A percentile compares a stretch with the other conserved stretches of the same genome.
Conservation (phyloP, 805 yeast species). For the Scheffersomyces lignosus region DNA sequence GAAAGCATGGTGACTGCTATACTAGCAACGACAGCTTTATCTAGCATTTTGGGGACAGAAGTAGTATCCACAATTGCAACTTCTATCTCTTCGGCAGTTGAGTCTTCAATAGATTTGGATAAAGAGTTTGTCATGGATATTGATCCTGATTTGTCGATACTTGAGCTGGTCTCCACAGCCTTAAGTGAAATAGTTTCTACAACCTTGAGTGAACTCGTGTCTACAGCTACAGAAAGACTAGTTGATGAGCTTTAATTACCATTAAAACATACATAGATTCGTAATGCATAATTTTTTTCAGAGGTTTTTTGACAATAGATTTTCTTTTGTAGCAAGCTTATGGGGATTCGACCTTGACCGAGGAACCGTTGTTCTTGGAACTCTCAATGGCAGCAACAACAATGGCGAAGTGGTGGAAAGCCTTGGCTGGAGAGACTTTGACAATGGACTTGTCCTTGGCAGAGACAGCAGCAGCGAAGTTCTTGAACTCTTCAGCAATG, state of each 20-base stretch:
- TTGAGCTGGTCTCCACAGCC: no score
- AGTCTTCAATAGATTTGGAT: slow-evolving; percentile 2
- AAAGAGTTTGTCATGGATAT: slow-evolving; percentile 3
- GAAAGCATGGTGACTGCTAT: not conserved
- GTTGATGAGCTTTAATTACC: slow-evolving; percentile 6
- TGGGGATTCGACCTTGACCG: slow-evolving; percentile 45
- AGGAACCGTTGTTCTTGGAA: slow-evolving; percentile 51
- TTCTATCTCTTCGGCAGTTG: not conserved
- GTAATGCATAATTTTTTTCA: not conserved
- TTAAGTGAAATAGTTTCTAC: no score
- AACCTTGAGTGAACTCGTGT: no score
- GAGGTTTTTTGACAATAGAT: not conserved
- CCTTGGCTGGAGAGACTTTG: slow-evolving; percentile 65
- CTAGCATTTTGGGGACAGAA: no score
- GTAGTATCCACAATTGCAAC: no score
- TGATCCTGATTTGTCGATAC: no score
- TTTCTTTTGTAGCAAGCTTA: slow-evolving; percentile 2
- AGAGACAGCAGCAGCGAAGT: slow-evolving; percentile 57
- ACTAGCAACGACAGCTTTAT: no score
- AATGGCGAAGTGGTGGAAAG: slow-evolving; percentile 91
- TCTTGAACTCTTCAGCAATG: slow-evolving; percentile 46
- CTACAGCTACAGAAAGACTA: slow-evolving; percentile 3
- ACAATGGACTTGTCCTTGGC: slow-evolving; percentile 60
- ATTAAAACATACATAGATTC: not conserved
- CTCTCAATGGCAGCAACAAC: slow-evolving; percentile 84